These are phyloP conservation scores for Lactarius vividus DNA, from an alignment of 768 basidiomycete genomes.

Conservation along the genomic window DNA sequence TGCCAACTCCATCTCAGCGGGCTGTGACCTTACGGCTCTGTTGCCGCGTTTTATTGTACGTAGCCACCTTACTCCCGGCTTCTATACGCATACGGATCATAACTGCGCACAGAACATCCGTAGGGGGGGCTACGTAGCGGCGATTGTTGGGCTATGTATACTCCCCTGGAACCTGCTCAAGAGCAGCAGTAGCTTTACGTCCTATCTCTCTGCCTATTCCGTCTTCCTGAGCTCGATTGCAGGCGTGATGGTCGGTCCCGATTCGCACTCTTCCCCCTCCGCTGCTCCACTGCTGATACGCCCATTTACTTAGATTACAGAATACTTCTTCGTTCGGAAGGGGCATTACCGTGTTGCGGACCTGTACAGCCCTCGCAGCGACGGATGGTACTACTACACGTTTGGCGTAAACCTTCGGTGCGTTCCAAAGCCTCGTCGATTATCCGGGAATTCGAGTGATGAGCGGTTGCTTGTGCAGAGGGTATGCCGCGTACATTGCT, in stretches of 20 bases:
- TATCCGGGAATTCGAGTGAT: background rate
- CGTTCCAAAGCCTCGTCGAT: background rate
- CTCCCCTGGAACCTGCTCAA: constrained; percentile 76
- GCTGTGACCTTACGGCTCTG: constrained; percentile 78
- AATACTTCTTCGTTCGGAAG: constrained; percentile 72
- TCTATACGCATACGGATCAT: background rate
- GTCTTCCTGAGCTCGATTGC: constrained; percentile 81
- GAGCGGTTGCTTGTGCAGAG: constrained; percentile 36
- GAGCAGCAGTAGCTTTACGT: constrained; percentile 71
- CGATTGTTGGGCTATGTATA: constrained; percentile 71
- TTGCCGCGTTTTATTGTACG: constrained; percentile 71
- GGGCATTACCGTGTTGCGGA: constrained; percentile 72
- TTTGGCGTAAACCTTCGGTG: constrained; percentile 71
- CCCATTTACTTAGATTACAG: constrained; percentile 51
- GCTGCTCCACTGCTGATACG: background rate
- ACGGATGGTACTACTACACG: constrained; percentile 75
- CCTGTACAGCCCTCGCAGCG: constrained; percentile 55
- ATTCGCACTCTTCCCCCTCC: background rate
- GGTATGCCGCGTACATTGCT: constrained; percentile 63
- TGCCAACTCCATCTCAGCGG: constrained; percentile 79
- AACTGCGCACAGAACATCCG: constrained; percentile 60
- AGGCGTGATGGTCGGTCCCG: constrained; percentile 65
- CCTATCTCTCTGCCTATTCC: constrained; percentile 78
- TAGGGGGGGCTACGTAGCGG: constrained; percentile 81
- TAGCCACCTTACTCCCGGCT: constrained; percentile 15